Evolutionary conservation across 2,329 filamentous ascomycete species (phyloP).

Genomic region (Sporothrix pallida): DNA sequence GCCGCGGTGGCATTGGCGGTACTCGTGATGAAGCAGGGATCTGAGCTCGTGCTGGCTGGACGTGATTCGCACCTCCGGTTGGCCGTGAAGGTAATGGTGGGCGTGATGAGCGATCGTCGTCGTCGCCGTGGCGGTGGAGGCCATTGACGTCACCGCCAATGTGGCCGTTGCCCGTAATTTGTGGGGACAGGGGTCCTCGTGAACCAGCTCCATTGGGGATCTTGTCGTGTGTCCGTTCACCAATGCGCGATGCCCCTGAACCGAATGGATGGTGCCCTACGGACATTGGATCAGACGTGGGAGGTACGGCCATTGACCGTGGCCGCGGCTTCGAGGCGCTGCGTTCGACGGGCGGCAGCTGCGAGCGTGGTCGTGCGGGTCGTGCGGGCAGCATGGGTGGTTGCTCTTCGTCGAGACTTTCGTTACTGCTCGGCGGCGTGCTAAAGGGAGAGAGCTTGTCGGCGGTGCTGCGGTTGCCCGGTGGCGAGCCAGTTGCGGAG

Average conservation of each 20-base stretch:
- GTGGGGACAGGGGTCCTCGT: slow-evolving; percentile 29
- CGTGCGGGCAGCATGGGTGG: slow-evolving; percentile 57
- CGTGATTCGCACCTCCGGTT: slow-evolving; percentile 44
- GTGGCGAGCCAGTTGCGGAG: slow-evolving; percentile 3
- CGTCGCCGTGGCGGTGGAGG: slow-evolving; percentile 39
- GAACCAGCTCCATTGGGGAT: slow-evolving; percentile 49
- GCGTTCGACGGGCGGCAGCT: slow-evolving; percentile 41
- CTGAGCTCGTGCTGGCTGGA: slow-evolving; percentile 10
- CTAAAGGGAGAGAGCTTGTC: slow-evolving; percentile 76
- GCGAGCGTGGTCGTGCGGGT: slow-evolving; percentile 58
- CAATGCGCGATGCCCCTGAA: slow-evolving; percentile 44
- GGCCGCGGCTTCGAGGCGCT: slow-evolving; percentile 24
- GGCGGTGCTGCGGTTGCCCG: slow-evolving; percentile 36
- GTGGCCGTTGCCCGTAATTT: not conserved
- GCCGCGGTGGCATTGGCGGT: slow-evolving; percentile 36
- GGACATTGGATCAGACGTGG: slow-evolving; percentile 58
- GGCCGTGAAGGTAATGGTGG: slow-evolving; percentile 60
- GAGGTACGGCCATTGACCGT: slow-evolving; percentile 23
- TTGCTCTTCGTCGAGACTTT: slow-evolving; percentile 59
- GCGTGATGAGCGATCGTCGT: slow-evolving; percentile 40
- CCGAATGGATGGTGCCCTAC: slow-evolving; percentile 54
- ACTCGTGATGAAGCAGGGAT: slow-evolving; percentile 30
- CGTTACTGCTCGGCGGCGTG: slow-evolving; percentile 79
- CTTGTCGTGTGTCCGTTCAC: slow-evolving; percentile 52
- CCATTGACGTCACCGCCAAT: not conserved